A percentile compares a stretch with the other conserved stretches of the same genome.
Evolutionary conservation across 495 filamentous ascomycete species (phyloP).

Genomic region (Penicillium bovifimosum): DNA sequence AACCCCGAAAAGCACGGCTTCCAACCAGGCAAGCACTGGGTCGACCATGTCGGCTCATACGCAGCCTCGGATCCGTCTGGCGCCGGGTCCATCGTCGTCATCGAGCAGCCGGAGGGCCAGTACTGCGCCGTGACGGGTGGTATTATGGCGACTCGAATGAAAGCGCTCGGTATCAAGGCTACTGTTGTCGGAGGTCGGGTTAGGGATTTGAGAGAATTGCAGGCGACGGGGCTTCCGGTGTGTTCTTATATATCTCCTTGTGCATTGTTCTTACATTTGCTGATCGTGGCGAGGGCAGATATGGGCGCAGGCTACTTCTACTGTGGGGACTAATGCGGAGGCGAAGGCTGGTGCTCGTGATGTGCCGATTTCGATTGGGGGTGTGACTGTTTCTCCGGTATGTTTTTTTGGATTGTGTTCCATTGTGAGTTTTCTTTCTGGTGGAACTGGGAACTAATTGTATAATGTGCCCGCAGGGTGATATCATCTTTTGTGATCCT

Average conservation of each 20-base stretch:
- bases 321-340: slow-evolving; percentile 56
- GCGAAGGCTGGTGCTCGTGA: slow-evolving; percentile 51
- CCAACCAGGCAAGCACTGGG: slow-evolving; percentile 50
- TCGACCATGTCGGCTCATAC: slow-evolving; percentile 43
- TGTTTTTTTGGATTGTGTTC: slow-evolving; percentile 12
- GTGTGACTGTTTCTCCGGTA: slow-evolving; percentile 45
- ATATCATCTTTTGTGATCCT: slow-evolving; percentile 59
- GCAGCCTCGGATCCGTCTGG: slow-evolving; percentile 23
- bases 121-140: slow-evolving; percentile 61
- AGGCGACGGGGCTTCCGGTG: slow-evolving; percentile 43
- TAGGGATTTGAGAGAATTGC: slow-evolving; percentile 55
- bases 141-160: slow-evolving; percentile 62
- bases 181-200: slow-evolving; percentile 57
- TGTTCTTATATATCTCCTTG: slow-evolving; percentile 13
- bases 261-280: neutral
- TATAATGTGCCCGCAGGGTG: slow-evolving; percentile 38
- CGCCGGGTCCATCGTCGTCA: slow-evolving; percentile 49
- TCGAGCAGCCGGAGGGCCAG: slow-evolving; percentile 55
- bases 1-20: slow-evolving; percentile 29
- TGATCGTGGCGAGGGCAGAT: slow-evolving; percentile 27
- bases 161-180: slow-evolving; percentile 46
- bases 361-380: slow-evolving; percentile 46
- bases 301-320: slow-evolving; percentile 53
- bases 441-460: neutral
- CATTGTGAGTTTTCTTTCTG: neutral